Conservation (phyloP, 306 rosid species). For the Herpetospermum pedunculosum region DNA sequence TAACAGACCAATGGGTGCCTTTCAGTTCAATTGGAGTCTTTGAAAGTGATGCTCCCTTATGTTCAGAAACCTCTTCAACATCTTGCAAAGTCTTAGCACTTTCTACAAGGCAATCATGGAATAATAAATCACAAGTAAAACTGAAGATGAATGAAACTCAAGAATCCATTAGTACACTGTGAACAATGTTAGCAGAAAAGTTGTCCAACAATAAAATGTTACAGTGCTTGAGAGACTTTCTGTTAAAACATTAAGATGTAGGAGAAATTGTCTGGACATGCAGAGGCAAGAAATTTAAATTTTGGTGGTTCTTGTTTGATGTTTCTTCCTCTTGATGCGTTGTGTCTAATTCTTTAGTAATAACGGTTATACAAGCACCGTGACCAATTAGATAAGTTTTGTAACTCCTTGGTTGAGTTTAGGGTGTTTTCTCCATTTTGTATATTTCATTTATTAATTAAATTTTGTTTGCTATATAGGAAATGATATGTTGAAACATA, state of each 20-base stretch:
- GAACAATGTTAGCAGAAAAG: neutral
- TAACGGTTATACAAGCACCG: neutral
- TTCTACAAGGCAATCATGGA: constrained; percentile 33
- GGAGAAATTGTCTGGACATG: neutral
- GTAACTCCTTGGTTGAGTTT: neutral
- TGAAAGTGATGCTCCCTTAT: constrained; percentile 50
- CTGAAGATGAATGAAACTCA: neutral
- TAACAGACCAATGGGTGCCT: constrained; percentile 53
- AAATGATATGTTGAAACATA: neutral
- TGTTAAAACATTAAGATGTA: neutral
- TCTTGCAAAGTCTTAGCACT: constrained; percentile 58
- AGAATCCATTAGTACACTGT: neutral
- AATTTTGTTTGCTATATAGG: neutral
- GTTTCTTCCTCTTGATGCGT: neutral
- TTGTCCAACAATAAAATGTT: neutral
- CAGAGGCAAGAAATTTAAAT: neutral
- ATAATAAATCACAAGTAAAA: neutral
- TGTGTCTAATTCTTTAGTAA: neutral
- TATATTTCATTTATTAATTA: neutral
- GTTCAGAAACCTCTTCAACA: constrained; percentile 42
- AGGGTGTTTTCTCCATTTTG: neutral
- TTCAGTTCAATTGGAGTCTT: constrained; percentile 65
- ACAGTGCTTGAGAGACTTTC: too few relatives aligned
- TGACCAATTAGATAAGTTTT: neutral
- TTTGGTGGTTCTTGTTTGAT: neutral